Evolutionary conservation across 192 early-diverging fungal species (phyloP), one percentile per base, ranked within the genome.

Genomic region (Backusella parvicylindrica): DNA sequence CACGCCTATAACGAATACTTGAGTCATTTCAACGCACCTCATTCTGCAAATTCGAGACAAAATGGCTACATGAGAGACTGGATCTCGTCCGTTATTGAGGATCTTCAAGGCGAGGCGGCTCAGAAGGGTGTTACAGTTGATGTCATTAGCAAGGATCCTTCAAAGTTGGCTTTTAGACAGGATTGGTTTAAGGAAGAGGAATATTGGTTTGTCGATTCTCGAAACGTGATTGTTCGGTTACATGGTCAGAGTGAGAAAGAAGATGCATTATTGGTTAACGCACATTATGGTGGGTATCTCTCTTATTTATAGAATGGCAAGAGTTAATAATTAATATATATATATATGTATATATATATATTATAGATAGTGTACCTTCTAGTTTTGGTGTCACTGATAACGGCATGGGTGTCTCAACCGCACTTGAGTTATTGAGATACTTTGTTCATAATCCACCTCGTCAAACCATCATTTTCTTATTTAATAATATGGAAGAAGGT

Each of bases 301-400:
- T 40, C n/a, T n/a, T n/a, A n/a, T n/a, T n/a, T n/a, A n/a, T n/a
- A n/a, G n/a, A n/a, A n/a, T n/a, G n/a, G n/a, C n/a, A n/a, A n/a
- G n/a, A n/a, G n/a, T n/a, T n/a, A n/a, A n/a, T n/a, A n/a, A 12
- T 16, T n/a, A n/a, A 47, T 6, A 4, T 3, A 47, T 47, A 47
- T n/a, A 49, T 16, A 49, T 15, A 30, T 16, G 16, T 35, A 6
- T 73, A 30, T 13, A 37, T 43, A n/a, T 18, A 37, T 36, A 38
- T 50, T 32, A 32, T 77, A 87, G 91, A 92, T 41, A 85, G 87
- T 23, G 91, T 90, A 1, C 82, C 89, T 13, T 83, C 90, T 70
- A 89, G 89, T 77, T 79, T 89, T 67, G 91, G 91, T 70, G 90
- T 89, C 26, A 91, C 86, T 32, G 91, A 92, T 69, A 88, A 90